Base-by-base conservation (phyloP, 2,329 filamentous ascomycete species). In the Lecanosticta acicola region DNA sequence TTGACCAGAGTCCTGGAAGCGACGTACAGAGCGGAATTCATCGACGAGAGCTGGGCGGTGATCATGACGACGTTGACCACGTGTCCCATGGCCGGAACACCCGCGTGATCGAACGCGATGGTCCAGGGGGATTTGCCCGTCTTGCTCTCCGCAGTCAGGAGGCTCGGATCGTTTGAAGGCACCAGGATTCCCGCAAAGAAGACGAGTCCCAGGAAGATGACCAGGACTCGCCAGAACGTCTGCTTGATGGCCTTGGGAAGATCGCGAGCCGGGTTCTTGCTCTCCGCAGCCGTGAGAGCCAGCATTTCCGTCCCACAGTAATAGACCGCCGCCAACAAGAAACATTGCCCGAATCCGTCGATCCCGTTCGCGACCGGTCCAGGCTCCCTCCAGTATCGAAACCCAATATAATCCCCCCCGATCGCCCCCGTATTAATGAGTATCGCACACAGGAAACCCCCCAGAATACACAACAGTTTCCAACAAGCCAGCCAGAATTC, bases 21-120 rank as follows among this genome's bases (percentile, higher is more conserved):
- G 54, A 90, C 86, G 63, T 89, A 90, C 50, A 90, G 84, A 7
- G 82, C 85, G 42, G 79, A 81, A 66, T 90, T 90, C 55, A 84
- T 78, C 14, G 84, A 83, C 0, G 77, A 48, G 3, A 60, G 47
- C 45, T 85, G 85, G 10, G 85, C 86, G 7, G 87, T 70, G 41
- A 90, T 75, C 57, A 87, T 86, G 59, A 87, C 83, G 32, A 81
- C 83, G 54, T 90, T 90, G 69, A 90, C 84, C n/a, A 90, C 75
- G 60, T 90, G 80, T 1, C 85, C 83, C 44, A 83, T 85, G 19
- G 78, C 79, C 44, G 83, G 66, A 78, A 83, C 89, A 1, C 85
- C 85, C 1, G 85, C 85, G 48, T 79, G 86, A 51, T 84, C 78
- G 37, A 90, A 78, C 1, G 84, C 83, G 49, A 87, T 78, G 0